Evolutionary conservation across 345 rosid genomes (phyloP).

Genomic region (Corchorus olitorius): DNA sequence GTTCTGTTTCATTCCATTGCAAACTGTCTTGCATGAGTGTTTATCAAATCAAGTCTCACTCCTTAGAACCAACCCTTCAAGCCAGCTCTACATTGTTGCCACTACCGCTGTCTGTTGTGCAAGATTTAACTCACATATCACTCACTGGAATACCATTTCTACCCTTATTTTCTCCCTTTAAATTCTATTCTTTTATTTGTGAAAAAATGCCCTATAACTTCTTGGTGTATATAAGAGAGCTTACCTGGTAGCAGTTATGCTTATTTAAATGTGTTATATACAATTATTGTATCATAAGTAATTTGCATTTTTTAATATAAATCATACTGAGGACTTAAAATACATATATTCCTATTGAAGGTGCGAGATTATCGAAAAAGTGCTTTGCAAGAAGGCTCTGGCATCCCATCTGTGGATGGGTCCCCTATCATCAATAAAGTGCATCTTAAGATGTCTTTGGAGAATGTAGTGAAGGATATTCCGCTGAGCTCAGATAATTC

Average conservation of each 20-base stretch:
- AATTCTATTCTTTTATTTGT: background rate
- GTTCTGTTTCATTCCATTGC: background rate
- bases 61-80: background rate
- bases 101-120: background rate
- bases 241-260: background rate
- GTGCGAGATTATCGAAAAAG: conserved; percentile 77
- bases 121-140: background rate
- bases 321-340: background rate
- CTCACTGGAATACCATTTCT: background rate
- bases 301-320: background rate
- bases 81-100: background rate
- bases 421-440: conserved; percentile 65
- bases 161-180: background rate
- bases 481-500: conserved; percentile 73
- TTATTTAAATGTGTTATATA: background rate
- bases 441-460: conserved; percentile 77
- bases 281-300: background rate
- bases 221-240: background rate
- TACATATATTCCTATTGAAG: conserved; percentile 41
- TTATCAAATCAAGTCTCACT: background rate
- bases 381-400: conserved; percentile 54
- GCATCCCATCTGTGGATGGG: conserved; percentile 28
- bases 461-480: conserved; percentile 92
- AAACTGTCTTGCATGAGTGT: background rate
- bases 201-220: background rate